These are phyloP conservation scores for Angomonas desouzai DNA, from an alignment of 208 protist species.

Conservation along the genomic window DNA sequence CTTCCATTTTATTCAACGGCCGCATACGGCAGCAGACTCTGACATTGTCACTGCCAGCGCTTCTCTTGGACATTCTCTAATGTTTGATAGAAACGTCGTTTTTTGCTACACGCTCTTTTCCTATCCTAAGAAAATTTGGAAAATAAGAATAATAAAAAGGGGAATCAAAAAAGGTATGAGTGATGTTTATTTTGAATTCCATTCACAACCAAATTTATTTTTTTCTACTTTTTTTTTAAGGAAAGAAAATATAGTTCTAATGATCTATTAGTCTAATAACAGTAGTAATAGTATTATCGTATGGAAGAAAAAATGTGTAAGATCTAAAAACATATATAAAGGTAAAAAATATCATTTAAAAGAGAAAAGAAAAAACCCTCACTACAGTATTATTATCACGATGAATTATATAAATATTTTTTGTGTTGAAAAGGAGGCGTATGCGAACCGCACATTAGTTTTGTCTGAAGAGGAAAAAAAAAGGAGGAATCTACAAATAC, in stretches of 20 bases:
- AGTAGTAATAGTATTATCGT: constrained; percentile 4
- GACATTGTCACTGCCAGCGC: constrained; percentile 29
- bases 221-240: neutral
- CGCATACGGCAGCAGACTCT: constrained; percentile 50
- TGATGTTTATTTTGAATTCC: too few relatives aligned
- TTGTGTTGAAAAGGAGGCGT: constrained; percentile 1
- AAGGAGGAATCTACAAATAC: constrained; percentile 6
- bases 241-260: neutral
- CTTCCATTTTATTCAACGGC: constrained; percentile 28
- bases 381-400: neutral
- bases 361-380: constrained; percentile 17
- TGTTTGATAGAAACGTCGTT: neutral
- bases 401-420: constrained; percentile 2
- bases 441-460: neutral
- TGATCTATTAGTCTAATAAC: neutral
- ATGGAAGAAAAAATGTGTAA: constrained; percentile 16
- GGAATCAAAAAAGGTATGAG: neutral
- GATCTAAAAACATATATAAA: constrained; percentile 13
- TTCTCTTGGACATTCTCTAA: constrained; percentile 17
- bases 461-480: neutral
- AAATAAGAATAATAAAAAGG: neutral
- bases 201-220: too few relatives aligned
- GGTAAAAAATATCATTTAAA: neutral
- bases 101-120: neutral
- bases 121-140: neutral